These are phyloP conservation scores for Eutypella sp. DNA, from an alignment of 2,329 filamentous ascomycete genomes.

Conservation along the genomic window DNA sequence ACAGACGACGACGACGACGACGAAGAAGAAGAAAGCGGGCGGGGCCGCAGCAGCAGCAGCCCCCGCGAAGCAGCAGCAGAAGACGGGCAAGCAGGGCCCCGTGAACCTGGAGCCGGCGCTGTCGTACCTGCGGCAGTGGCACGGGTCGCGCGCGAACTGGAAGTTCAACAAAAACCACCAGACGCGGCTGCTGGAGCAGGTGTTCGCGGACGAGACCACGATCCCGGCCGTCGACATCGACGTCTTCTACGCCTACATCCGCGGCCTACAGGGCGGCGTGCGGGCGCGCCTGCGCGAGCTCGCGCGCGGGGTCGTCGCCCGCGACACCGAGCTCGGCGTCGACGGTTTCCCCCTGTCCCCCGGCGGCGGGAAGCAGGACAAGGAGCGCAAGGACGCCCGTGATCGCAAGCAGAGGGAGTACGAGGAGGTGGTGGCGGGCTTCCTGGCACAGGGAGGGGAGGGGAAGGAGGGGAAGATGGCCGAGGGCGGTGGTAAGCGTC, in stretches of 20 bases:
- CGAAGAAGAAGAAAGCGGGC: constrained; percentile 28
- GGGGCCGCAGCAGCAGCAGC: constrained; percentile 24
- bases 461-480: background rate
- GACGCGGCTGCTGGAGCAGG: constrained; percentile 76
- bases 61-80: constrained; percentile 10
- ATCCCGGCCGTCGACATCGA: constrained; percentile 67
- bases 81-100: constrained; percentile 26
- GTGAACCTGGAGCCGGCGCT: constrained; percentile 60
- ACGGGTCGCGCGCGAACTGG: constrained; percentile 67
- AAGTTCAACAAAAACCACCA: constrained; percentile 97
- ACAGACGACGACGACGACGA: constrained; percentile 19
- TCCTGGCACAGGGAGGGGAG: constrained; percentile 28
- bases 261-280: constrained; percentile 70
- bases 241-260: constrained; percentile 71
- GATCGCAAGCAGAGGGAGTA: constrained; percentile 52
- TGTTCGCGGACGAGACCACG: constrained; percentile 64
- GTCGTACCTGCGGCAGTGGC: constrained; percentile 72
- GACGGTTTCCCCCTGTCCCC: constrained; percentile 46
- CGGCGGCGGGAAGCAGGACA: background rate
- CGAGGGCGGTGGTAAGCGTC: constrained; percentile 44
- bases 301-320: constrained; percentile 56
- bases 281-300: constrained; percentile 63
- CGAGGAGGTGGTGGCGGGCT: constrained; percentile 48
- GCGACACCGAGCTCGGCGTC: constrained; percentile 47
- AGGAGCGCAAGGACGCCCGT: constrained; percentile 30